Conservation (phyloP, 208 protist genomes). For the Acanthamoeba healyi region DNA sequence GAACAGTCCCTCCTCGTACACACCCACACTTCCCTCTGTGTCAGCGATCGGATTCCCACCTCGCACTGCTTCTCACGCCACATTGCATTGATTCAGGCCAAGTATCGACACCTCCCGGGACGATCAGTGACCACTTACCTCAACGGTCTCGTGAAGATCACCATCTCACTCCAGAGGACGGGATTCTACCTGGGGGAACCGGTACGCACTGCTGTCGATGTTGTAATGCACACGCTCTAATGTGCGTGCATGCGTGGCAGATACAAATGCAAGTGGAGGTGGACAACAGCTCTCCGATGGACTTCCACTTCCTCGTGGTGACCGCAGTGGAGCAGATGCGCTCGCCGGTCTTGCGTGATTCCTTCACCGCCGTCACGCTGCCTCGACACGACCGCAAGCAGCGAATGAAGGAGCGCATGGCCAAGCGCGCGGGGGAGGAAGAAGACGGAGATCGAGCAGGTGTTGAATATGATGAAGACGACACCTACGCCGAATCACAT, state of each 20-base stretch:
- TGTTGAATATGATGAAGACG: too few relatives aligned
- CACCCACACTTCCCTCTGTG: background rate
- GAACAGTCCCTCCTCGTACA: background rate
- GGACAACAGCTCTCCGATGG: background rate
- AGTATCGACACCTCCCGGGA: background rate
- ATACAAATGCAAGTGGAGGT: slow-evolving; percentile 38
- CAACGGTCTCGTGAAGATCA: background rate
- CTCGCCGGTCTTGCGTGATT: background rate
- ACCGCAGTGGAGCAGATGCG: slow-evolving; percentile 22
- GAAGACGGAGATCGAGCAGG: too few relatives aligned
- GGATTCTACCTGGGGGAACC: background rate
- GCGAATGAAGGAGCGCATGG: background rate
- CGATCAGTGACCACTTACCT: background rate
- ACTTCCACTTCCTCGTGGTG: slow-evolving; percentile 25
- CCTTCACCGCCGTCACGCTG: background rate
- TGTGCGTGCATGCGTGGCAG: background rate
- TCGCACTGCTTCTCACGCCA: too few relatives aligned
- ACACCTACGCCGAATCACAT: too few relatives aligned
- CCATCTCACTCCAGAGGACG: background rate
- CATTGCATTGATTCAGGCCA: too few relatives aligned
- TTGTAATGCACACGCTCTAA: too few relatives aligned
- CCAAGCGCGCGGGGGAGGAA: background rate
- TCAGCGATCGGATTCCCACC: too few relatives aligned
- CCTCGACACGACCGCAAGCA: background rate
- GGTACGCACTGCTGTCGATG: too few relatives aligned